These are phyloP conservation scores for Linum tenue DNA, from an alignment of 345 rosid species.

Conservation along the genomic window DNA sequence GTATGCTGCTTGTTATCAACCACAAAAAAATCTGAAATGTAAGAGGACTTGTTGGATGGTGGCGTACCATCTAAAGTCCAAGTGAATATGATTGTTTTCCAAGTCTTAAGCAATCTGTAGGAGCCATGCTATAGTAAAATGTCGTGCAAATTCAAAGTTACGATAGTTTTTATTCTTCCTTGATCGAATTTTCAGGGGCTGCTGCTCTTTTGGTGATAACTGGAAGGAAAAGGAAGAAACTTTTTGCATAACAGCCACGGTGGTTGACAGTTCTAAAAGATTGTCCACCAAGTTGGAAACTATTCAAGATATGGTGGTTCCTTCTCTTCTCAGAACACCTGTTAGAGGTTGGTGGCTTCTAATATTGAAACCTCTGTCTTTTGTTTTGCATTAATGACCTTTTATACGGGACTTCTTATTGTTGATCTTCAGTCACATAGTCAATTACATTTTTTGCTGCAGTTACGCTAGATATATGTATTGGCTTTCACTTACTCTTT, in stretches of 20 bases:
- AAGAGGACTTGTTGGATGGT: too few species aligned
- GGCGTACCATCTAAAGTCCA: not conserved
- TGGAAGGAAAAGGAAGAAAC: slow-evolving; percentile 32
- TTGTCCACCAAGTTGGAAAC: slow-evolving; percentile 26
- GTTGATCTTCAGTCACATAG: not conserved
- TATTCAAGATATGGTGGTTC: slow-evolving; percentile 41
- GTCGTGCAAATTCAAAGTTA: too few species aligned
- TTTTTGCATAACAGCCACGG: slow-evolving; percentile 44
- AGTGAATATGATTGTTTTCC: not conserved
- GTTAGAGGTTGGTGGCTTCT: slow-evolving; percentile 39
- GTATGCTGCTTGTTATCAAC: slow-evolving; percentile 32
- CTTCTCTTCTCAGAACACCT: slow-evolving; percentile 51
- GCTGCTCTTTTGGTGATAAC: slow-evolving; percentile 25
- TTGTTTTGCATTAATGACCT: not conserved
- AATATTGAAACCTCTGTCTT: too few species aligned
- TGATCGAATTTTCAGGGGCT: not conserved
- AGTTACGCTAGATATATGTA: not conserved
- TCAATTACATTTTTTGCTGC: slow-evolving; percentile 5
- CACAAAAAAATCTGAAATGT: too few species aligned
- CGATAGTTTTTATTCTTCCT: too few species aligned
- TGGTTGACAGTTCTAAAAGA: slow-evolving; percentile 33
- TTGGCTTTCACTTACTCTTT: slow-evolving; percentile 5
- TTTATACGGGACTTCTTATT: not conserved
- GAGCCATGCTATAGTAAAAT: too few species aligned
- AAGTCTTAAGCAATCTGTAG: not conserved